A percentile compares a stretch with the other conserved stretches of the same genome.
phyloP scores from a whole-genome alignment of 2,329 filamentous ascomycete genomes.

The Colletotrichum sojae region DNA sequence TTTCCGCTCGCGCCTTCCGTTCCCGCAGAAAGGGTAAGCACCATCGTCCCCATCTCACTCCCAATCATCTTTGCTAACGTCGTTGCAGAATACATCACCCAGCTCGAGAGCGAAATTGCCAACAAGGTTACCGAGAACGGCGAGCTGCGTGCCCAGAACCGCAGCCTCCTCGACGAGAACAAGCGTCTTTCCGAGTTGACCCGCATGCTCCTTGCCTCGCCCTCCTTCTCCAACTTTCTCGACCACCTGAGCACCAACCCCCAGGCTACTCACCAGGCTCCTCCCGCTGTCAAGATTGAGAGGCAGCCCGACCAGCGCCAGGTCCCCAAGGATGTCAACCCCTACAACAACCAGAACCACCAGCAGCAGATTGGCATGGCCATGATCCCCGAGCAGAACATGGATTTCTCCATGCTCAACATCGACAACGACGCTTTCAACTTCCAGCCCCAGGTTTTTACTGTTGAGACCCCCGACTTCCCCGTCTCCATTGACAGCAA shows the following conservation, averaged over 20 bases:
- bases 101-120: slow-evolving; percentile 92
- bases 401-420: slow-evolving; percentile 82
- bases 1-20: slow-evolving; percentile 96
- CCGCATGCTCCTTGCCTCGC: slow-evolving; percentile 84
- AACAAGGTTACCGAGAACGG: slow-evolving; percentile 86
- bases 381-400: slow-evolving; percentile 83
- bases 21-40: slow-evolving; percentile 95
- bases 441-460: slow-evolving; percentile 80
- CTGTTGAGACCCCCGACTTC: slow-evolving; percentile 79
- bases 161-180: slow-evolving; percentile 87
- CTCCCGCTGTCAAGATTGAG: slow-evolving; percentile 52
- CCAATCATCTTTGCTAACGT: slow-evolving; percentile 39
- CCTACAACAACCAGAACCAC: slow-evolving; percentile 68
- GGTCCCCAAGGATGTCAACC: slow-evolving; percentile 76
- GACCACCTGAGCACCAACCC: slow-evolving; percentile 77
- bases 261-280: slow-evolving; percentile 55
- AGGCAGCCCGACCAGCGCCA: slow-evolving; percentile 47
- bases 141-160: slow-evolving; percentile 85
- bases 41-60: neutral
- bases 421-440: slow-evolving; percentile 69
- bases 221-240: slow-evolving; percentile 87
- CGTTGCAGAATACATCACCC: slow-evolving; percentile 88
- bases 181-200: slow-evolving; percentile 82
- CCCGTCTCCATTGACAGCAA: slow-evolving; percentile 72
- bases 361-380: slow-evolving; percentile 83